Percentiles rank a stretch among this genome's conserved stretches.
phyloP scores from a whole-genome alignment of 495 filamentous ascomycete species.

The Penicillium argentinense region DNA sequence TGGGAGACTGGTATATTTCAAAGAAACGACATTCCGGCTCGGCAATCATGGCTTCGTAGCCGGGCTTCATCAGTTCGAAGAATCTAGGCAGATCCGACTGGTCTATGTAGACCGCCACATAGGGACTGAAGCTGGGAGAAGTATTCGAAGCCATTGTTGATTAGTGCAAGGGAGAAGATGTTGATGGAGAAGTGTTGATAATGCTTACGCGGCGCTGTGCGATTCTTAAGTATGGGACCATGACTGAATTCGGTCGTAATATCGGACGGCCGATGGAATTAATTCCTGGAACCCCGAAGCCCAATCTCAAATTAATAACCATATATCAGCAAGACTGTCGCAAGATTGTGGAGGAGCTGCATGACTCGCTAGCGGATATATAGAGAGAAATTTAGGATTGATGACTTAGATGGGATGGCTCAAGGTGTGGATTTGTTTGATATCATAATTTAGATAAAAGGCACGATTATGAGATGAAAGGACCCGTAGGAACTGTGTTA shows the following conservation, averaged over 20 bases:
- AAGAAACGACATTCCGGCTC: slow-evolving; percentile 52
- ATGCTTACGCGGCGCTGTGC: too few relatives aligned
- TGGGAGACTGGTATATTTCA: slow-evolving; percentile 41
- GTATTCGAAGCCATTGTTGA: background rate
- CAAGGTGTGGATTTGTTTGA: too few relatives aligned
- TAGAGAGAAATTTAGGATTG: too few relatives aligned
- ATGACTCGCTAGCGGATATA: too few relatives aligned
- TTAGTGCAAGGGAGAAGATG: background rate
- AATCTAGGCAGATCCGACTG: slow-evolving; percentile 42
- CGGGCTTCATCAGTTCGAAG: slow-evolving; percentile 36
- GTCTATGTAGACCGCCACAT: slow-evolving; percentile 43
- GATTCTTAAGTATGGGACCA: too few relatives aligned
- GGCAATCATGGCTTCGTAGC: slow-evolving; percentile 40
- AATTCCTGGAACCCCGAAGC: too few relatives aligned
- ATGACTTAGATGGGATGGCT: too few relatives aligned
- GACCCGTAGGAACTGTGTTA: background rate
- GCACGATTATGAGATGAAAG: background rate
- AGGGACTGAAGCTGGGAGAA: slow-evolving; percentile 25
- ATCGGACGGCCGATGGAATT: too few relatives aligned
- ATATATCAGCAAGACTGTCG: too few relatives aligned
- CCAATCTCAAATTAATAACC: too few relatives aligned
- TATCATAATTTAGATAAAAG: background rate
- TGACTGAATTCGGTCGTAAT: too few relatives aligned
- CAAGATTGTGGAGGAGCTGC: too few relatives aligned
- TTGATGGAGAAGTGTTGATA: background rate